Evolutionary conservation across 1,284 basidiomycete species (phyloP).

Genomic region (Athelia psychrophila): DNA sequence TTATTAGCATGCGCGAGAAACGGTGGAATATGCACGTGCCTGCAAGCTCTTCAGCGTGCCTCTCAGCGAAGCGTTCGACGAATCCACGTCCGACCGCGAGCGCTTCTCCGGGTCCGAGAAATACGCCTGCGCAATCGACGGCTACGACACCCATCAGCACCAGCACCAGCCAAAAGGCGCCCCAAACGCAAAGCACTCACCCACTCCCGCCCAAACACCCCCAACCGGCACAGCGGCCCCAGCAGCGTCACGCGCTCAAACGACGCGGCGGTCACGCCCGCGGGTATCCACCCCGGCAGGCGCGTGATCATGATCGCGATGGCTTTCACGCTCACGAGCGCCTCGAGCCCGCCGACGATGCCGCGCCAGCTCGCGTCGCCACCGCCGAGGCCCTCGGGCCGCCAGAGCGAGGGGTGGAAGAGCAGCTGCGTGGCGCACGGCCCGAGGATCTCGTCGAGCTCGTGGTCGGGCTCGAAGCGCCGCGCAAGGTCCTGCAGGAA

Average conservation of each 20-base stretch:
- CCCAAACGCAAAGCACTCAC: conserved; percentile 42
- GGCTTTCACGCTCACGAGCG: conserved; percentile 78
- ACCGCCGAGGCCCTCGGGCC: conserved; percentile 64
- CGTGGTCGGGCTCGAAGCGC: conserved; percentile 64
- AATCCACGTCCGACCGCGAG: conserved; percentile 73
- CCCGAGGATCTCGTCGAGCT: conserved; percentile 53
- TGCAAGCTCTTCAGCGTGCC: conserved; percentile 81
- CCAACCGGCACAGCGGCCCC: conserved; percentile 80
- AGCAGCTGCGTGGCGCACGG: conserved; percentile 59
- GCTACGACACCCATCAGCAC: conserved; percentile 42
- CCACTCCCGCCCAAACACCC: conserved; percentile 86
- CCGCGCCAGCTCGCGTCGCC: conserved; percentile 83
- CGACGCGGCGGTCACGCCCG: conserved; percentile 49
- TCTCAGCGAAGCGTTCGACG: conserved; percentile 80
- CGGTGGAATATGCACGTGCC: conserved; percentile 34
- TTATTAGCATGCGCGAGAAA: neutral
- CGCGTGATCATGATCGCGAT: conserved; percentile 80
- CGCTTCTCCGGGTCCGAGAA: conserved; percentile 85
- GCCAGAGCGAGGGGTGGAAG: conserved; percentile 59
- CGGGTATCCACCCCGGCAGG: conserved; percentile 72
- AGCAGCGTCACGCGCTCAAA: conserved; percentile 70
- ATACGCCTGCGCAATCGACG: conserved; percentile 73
- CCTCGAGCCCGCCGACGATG: conserved; percentile 79
- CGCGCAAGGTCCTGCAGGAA: conserved; percentile 71
- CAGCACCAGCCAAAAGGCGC: neutral